Evolutionary conservation across 306 rosid species (phyloP).

Genomic region (Sechiopsis laciniata): DNA sequence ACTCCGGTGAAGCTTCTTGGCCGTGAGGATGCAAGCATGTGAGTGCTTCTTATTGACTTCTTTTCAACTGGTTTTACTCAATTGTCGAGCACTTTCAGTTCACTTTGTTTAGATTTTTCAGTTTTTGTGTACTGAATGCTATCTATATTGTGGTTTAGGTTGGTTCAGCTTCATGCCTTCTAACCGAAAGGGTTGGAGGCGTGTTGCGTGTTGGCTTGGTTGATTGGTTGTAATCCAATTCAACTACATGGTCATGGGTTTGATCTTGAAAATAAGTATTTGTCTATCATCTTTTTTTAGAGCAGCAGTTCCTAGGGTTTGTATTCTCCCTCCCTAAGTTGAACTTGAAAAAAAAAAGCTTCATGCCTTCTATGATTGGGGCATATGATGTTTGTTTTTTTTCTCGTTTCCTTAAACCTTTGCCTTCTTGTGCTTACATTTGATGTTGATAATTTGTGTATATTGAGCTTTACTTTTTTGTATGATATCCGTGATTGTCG

Average conservation of each 20-base stretch:
- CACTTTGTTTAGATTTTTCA: background rate
- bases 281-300: too few relatives aligned
- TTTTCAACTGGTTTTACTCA: slow-evolving; percentile 4
- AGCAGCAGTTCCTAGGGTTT: too few relatives aligned
- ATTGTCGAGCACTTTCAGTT: slow-evolving; percentile 3
- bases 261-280: too few relatives aligned
- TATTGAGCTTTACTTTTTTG: too few relatives aligned
- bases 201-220: too few relatives aligned
- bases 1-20: slow-evolving; percentile 97
- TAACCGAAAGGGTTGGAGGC: too few relatives aligned
- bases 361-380: background rate
- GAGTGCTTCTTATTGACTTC: slow-evolving; percentile 32
- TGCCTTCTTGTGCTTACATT: background rate
- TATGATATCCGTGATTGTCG: too few relatives aligned
- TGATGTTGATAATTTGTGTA: slow-evolving; percentile 1
- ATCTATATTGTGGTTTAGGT: background rate
- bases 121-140: slow-evolving; percentile 4
- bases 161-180: background rate
- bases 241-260: too few relatives aligned
- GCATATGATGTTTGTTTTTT: slow-evolving; percentile 7
- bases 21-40: slow-evolving; percentile 99
- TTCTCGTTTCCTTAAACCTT: background rate
- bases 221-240: too few relatives aligned
- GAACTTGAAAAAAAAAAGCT: too few relatives aligned
- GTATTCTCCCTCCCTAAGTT: too few relatives aligned